Base-by-base conservation (phyloP, 2,329 filamentous ascomycete genomes). In the Claviceps paspali region DNA sequence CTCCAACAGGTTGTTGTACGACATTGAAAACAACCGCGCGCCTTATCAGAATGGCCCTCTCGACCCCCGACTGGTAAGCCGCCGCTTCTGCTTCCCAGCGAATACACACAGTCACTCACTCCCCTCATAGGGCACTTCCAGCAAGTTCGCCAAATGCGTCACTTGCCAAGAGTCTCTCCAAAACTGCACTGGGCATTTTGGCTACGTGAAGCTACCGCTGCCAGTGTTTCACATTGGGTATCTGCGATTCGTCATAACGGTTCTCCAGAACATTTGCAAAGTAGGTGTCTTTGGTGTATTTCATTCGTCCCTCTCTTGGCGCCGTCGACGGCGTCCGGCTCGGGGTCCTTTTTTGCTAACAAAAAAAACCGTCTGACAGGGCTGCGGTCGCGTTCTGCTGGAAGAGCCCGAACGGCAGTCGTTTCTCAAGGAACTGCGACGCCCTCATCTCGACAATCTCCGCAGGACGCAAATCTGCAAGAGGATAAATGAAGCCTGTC, bases 141-240 rank as follows among this genome's bases (percentile, higher is more conserved):
- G 76, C 54, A 96, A 96, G 60, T 71, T 65, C 3, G 82, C 75
- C 18, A 70, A 65, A 41, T 98, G 91, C 56, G 65, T 74, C 30
- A 96, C 91, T 11, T 98, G 91, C 55, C 76, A 82, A 33, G 76
- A 87, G 52, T 71, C 76, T 12, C 66, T 96, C 22, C 74, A 85
- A 49, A 76, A 80, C 46, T 98, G 91, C 59, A 91, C 85, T 48
- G 91, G 91, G 10, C 91, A 98, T 59, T 98, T 96, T 52, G 91
- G 91, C 33, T 81, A 95, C 59, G 82, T 98, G 50, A 78, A 83
- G 51, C 73, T 98, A 11, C 84, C 88, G 1, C 67, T 98, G 36
- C 91, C 91, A 4, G 85, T 82, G 30, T 96, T 96, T 53, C 91
- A 98, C 54, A 86, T 96, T 46, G 91, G 91, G 27, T 98, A 95